These are phyloP conservation scores for Monilinia laxa DNA, from an alignment of 2,329 filamentous ascomycete species.

Conservation along the genomic window DNA sequence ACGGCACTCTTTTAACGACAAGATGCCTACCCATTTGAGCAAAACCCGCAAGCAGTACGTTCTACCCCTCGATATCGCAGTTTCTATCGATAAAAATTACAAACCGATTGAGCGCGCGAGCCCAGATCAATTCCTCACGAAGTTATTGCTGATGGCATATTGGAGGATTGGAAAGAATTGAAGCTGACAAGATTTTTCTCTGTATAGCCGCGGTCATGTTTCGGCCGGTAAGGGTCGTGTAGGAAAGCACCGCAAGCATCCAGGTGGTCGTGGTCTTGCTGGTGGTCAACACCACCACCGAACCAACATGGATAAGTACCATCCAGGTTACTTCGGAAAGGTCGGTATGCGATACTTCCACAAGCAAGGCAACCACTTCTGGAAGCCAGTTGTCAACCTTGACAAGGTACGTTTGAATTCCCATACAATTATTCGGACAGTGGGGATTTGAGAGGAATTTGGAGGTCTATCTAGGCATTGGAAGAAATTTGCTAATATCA, in stretches of 20 bases:
- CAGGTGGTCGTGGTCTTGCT: slow-evolving; percentile 81
- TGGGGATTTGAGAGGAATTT: background rate
- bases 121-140: slow-evolving; percentile 17
- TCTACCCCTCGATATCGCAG: slow-evolving; percentile 16
- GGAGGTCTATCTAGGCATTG: background rate
- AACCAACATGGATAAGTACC: slow-evolving; percentile 90
- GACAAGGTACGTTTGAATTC: slow-evolving; percentile 71
- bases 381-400: slow-evolving; percentile 98
- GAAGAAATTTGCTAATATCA: slow-evolving; percentile 15
- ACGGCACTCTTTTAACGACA: slow-evolving; percentile 45
- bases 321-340: slow-evolving; percentile 99
- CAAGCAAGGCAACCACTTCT: slow-evolving; percentile 92
- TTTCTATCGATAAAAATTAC: slow-evolving; percentile 17
- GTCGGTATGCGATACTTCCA: slow-evolving; percentile 96
- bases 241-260: slow-evolving; percentile 97
- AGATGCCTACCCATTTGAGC: slow-evolving; percentile 71
- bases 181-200: slow-evolving; percentile 37
- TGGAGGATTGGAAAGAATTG: slow-evolving; percentile 18
- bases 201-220: slow-evolving; percentile 85
- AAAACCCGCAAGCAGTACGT: slow-evolving; percentile 79
- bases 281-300: slow-evolving; percentile 99
- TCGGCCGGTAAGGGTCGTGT: slow-evolving; percentile 97
- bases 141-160: slow-evolving; percentile 1
- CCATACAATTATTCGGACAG: background rate
- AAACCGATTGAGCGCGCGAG: slow-evolving; percentile 18